Percentiles rank a stretch among this genome's conserved stretches.
phyloP scores from a whole-genome alignment of 768 basidiomycete species.

The Cubamyces lactineus region DNA sequence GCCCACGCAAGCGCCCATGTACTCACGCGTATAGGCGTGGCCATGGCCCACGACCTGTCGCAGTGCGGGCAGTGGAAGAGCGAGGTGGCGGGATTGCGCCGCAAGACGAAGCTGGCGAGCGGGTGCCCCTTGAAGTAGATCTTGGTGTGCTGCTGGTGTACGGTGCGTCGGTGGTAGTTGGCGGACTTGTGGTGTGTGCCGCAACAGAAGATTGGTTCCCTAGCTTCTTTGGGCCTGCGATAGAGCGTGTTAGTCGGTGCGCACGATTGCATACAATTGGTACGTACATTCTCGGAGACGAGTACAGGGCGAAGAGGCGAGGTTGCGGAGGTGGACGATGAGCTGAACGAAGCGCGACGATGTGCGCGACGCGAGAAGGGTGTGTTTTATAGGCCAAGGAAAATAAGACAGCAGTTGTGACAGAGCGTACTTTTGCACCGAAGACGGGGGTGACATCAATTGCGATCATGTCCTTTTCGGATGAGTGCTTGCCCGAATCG shows the following conservation, averaged over 20 bases:
- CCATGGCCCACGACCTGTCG: constrained; percentile 14
- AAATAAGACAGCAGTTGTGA: not conserved
- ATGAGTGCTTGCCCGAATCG: not conserved
- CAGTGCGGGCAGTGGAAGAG: constrained; percentile 22
- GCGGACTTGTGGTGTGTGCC: constrained; percentile 11
- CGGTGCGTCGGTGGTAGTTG: constrained; percentile 15
- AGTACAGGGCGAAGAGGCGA: not conserved
- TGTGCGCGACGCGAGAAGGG: not conserved
- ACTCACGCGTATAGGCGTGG: constrained; percentile 15
- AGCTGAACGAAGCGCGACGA: not conserved
- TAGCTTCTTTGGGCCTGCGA: constrained; percentile 12
- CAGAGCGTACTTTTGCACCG: not conserved
- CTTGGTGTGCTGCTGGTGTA: constrained; percentile 20
- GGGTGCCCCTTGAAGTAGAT: constrained; percentile 10
- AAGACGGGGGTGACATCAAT: not conserved
- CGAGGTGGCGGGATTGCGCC: constrained; percentile 13
- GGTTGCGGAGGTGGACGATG: not conserved
- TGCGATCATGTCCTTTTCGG: constrained; percentile 10
- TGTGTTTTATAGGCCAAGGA: not conserved
- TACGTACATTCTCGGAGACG: not conserved
- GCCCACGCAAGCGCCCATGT: not conserved
- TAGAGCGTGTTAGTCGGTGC: not conserved
- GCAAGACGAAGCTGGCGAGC: constrained; percentile 1
- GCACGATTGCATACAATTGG: not conserved
- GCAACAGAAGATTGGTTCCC: constrained; percentile 18